phyloP scores from a whole-genome alignment of 768 basidiomycete genomes.

The Serendipita sp. region DNA sequence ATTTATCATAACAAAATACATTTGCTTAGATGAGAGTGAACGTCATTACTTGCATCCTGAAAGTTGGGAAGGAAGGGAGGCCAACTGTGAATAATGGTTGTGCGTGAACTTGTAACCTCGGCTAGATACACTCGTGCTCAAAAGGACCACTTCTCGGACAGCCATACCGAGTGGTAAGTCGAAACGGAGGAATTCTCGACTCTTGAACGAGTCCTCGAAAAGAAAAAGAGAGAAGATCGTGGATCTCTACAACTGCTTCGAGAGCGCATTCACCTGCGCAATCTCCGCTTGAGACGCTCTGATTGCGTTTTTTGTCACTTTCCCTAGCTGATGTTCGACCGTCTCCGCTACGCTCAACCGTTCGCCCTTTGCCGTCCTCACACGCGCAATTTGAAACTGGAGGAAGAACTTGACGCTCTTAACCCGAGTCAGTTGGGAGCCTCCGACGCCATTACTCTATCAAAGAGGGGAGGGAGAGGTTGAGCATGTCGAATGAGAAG shows the following conservation, averaged over 20 bases:
- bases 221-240: no score
- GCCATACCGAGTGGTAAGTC: no score
- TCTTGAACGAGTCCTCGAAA: no score
- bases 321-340: slow-evolving; percentile 13
- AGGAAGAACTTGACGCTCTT: slow-evolving; percentile 16
- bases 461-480: neutral
- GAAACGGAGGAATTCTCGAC: no score
- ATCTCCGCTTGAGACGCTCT: slow-evolving; percentile 5
- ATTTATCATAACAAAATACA: no score
- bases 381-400: slow-evolving; percentile 14
- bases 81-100: no score
- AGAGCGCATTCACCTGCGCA: slow-evolving; percentile 2
- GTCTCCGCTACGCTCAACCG: slow-evolving; percentile 12
- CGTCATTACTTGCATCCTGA: no score
- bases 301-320: slow-evolving; percentile 10
- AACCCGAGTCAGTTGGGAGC: slow-evolving; percentile 9
- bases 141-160: no score
- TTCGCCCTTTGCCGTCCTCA: slow-evolving; percentile 11
- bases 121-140: no score
- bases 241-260: neutral
- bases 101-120: no score
- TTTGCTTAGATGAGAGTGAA: no score
- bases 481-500: neutral
- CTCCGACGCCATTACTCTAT: slow-evolving; percentile 1
- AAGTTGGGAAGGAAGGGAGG: no score